These are phyloP conservation scores for Cucumis hystrix DNA, from an alignment of 306 rosid species.

Conservation along the genomic window DNA sequence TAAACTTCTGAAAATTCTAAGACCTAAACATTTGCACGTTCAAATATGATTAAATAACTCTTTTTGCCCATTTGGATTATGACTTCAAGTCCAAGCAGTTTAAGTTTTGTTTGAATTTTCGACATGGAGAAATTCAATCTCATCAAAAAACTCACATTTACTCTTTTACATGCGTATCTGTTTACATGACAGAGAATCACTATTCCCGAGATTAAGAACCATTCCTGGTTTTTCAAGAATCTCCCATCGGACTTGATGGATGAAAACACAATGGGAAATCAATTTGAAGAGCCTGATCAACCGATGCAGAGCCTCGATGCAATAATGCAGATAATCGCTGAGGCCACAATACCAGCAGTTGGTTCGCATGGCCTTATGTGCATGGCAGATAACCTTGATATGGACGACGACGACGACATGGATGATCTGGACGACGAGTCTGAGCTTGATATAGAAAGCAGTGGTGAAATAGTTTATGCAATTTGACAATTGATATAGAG, in stretches of 20 bases:
- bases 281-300: constrained; percentile 80
- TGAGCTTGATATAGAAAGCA: constrained; percentile 82
- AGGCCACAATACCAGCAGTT: constrained; percentile 78
- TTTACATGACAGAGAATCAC: constrained; percentile 52
- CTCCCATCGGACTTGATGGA: constrained; percentile 73
- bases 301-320: constrained; percentile 72
- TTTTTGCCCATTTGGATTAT: background rate
- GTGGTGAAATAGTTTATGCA: constrained; percentile 92
- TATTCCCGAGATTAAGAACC: constrained; percentile 68
- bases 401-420: constrained; percentile 59
- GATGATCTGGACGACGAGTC: constrained; percentile 67
- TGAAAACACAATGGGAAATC: constrained; percentile 41
- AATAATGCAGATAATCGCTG: constrained; percentile 87
- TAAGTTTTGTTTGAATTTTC: background rate
- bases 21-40: background rate
- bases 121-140: background rate
- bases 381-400: constrained; percentile 36
- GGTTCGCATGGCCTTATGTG: constrained; percentile 35
- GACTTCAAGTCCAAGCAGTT: background rate
- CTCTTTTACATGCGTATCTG: background rate
- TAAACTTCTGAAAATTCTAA: background rate
- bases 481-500: constrained; percentile 16
- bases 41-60: background rate
- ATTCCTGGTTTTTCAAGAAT: constrained; percentile 74
- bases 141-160: background rate